Evolutionary conservation across 257 asterid species (phyloP).

Genomic region (Linderniella brevidens): DNA sequence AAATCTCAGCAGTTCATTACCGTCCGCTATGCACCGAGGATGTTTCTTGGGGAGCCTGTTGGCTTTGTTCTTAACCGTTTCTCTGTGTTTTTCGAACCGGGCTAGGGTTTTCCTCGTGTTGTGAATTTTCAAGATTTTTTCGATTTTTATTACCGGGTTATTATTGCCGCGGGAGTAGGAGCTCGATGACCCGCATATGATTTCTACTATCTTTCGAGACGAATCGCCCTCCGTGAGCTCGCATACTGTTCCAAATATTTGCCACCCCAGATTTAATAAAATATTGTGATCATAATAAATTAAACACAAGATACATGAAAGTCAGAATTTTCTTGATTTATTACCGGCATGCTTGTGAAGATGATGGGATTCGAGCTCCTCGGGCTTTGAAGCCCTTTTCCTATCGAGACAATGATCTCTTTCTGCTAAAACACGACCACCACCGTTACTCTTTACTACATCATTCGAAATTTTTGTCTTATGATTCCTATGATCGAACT

Average conservation of each 20-base stretch:
- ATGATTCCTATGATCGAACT: neutral
- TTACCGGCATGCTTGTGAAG: conserved; percentile 3
- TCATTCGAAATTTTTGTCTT: neutral
- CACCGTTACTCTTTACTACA: neutral
- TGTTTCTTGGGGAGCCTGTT: conserved; percentile 68
- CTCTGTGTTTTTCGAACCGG: conserved; percentile 68
- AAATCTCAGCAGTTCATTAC: conserved; percentile 72
- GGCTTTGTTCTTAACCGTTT: conserved; percentile 53
- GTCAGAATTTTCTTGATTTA: neutral
- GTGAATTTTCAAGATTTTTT: conserved; percentile 59
- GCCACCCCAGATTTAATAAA: too few species aligned
- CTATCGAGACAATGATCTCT: neutral
- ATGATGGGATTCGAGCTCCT: conserved; percentile 1
- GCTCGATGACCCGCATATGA: conserved; percentile 74
- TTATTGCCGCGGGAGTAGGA: conserved; percentile 24
- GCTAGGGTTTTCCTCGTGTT: conserved; percentile 57
- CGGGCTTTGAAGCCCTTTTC: neutral
- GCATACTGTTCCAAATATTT: conserved; percentile 28
- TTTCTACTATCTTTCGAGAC: conserved; percentile 76
- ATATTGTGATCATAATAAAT: neutral
- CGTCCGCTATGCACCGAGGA: conserved; percentile 86
- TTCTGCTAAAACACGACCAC: too few species aligned
- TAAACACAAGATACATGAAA: conserved; percentile 2
- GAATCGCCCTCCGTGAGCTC: conserved; percentile 88
- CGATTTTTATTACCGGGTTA: conserved; percentile 38